A percentile compares a stretch with the other conserved stretches of the same genome.
Evolutionary conservation across 352 stramenopile species (phyloP).

Genomic region (Hyaloperonospora arabidopsidis): DNA sequence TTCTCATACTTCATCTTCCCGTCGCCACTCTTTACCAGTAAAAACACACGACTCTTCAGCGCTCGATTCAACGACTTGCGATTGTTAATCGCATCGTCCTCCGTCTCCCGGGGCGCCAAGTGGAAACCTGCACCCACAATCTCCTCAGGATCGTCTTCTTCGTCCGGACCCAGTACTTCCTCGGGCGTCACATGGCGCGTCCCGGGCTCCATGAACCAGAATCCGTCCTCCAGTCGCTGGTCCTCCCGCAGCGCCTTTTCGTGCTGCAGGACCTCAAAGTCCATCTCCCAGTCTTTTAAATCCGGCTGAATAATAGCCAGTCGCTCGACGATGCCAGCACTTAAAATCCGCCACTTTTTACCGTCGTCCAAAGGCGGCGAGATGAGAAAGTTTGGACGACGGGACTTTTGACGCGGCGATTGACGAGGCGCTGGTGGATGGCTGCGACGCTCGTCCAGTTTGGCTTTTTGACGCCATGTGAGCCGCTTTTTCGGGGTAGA

Average conservation of each 20-base stretch:
- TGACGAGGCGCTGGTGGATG: slow-evolving; percentile 38
- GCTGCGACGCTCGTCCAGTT: slow-evolving; percentile 39
- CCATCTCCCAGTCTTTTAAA: slow-evolving; percentile 61
- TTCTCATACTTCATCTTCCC: slow-evolving; percentile 18
- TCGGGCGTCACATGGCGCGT: slow-evolving; percentile 65
- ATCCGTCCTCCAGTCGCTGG: slow-evolving; percentile 72
- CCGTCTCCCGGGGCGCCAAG: slow-evolving; percentile 67
- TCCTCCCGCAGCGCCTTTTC: slow-evolving; percentile 68
- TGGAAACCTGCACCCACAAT: slow-evolving; percentile 69
- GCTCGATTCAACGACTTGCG: slow-evolving; percentile 81
- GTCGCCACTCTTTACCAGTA: slow-evolving; percentile 78
- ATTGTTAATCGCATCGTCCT: slow-evolving; percentile 70
- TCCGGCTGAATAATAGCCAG: slow-evolving; percentile 71
- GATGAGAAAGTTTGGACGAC: slow-evolving; percentile 54
- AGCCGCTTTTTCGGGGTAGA: slow-evolving; percentile 38
- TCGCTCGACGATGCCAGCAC: slow-evolving; percentile 63
- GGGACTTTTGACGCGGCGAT: slow-evolving; percentile 37
- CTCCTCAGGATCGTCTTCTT: slow-evolving; percentile 53
- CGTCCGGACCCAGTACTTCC: slow-evolving; percentile 58
- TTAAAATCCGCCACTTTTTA: slow-evolving; percentile 77
- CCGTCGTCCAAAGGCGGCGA: slow-evolving; percentile 49
- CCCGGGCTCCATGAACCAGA: slow-evolving; percentile 81
- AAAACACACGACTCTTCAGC: slow-evolving; percentile 70
- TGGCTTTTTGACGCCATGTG: slow-evolving; percentile 67
- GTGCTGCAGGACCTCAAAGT: slow-evolving; percentile 67